These are phyloP conservation scores for Geotrichum klebahnii DNA, from an alignment of 1,139 yeast species.

Conservation along the genomic window DNA sequence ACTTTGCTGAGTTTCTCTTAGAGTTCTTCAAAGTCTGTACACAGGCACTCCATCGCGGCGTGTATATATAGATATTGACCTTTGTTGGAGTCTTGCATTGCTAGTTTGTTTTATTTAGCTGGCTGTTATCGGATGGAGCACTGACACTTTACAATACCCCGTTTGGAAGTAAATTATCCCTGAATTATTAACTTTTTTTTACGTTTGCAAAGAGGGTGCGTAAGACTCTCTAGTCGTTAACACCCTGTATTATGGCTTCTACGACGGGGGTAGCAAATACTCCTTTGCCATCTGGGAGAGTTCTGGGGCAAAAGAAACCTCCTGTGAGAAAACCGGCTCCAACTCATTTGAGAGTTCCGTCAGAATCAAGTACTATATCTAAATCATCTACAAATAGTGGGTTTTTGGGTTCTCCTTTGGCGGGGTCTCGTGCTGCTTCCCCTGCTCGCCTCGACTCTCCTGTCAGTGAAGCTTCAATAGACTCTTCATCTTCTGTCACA, in stretches of 20 bases:
- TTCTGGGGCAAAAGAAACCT: constrained; percentile 10
- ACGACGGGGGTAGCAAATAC: constrained; percentile 5
- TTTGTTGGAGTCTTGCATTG: too few species aligned
- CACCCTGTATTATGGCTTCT: constrained; percentile 4
- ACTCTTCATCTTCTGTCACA: constrained; percentile 21
- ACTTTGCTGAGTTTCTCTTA: too few species aligned
- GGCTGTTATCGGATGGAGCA: too few species aligned
- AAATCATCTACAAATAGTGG: constrained; percentile 1
- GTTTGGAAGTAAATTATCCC: too few species aligned
- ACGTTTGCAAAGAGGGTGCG: not conserved
- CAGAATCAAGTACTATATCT: constrained; percentile 5
- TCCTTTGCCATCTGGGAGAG: constrained; percentile 6
- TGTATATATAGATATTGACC: too few species aligned
- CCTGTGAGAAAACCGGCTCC: not conserved
- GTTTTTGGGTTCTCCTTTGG: not conserved
- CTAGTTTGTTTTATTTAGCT: too few species aligned
- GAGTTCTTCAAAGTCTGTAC: too few species aligned
- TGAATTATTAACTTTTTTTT: not conserved
- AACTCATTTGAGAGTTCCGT: constrained; percentile 9
- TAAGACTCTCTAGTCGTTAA: too few species aligned
- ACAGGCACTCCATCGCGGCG: too few species aligned
- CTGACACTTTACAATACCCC: too few species aligned
- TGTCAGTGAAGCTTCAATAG: constrained; percentile 12
- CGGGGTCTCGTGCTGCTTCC: constrained; percentile 12
- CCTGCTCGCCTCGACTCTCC: constrained; percentile 19